Conservation (phyloP, 495 filamentous ascomycete species). For the Glonium stellatum region DNA sequence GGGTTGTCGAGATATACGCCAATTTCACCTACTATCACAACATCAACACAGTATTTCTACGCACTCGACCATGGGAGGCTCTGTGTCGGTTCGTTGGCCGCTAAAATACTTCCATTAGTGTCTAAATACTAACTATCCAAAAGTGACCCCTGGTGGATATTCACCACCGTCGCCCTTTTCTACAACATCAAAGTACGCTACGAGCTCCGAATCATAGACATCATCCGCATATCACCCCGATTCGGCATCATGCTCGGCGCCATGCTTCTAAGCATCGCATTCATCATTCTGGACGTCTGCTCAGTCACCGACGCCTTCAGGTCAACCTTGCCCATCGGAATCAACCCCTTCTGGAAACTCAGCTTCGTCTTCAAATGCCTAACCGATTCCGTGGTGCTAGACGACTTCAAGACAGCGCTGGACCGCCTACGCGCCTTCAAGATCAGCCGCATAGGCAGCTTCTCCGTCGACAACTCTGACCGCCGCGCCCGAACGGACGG, state of each 20-base stretch:
- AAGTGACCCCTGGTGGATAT: slow-evolving; percentile 59
- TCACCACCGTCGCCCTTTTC: slow-evolving; percentile 46
- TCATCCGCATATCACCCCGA: slow-evolving; percentile 47
- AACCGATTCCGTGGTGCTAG: slow-evolving; percentile 52
- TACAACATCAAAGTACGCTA: slow-evolving; percentile 50
- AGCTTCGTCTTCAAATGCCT: slow-evolving; percentile 55
- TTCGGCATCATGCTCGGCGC: slow-evolving; percentile 51
- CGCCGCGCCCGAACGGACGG: slow-evolving; percentile 13
- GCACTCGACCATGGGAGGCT: slow-evolving; percentile 48
- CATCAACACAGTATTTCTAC: slow-evolving; percentile 39
- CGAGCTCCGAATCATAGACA: slow-evolving; percentile 43
- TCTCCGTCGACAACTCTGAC: slow-evolving; percentile 22
- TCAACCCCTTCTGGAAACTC: slow-evolving; percentile 47
- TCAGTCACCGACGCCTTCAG: slow-evolving; percentile 32
- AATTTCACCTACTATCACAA: slow-evolving; percentile 37
- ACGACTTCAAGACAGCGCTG: slow-evolving; percentile 57
- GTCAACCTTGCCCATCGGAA: slow-evolving; percentile 29
- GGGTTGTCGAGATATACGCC: slow-evolving; percentile 37
- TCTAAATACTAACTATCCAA: neutral
- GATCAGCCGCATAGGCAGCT: slow-evolving; percentile 27
- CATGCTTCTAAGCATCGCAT: slow-evolving; percentile 49
- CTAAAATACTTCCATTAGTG: neutral
- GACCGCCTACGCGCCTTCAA: slow-evolving; percentile 36
- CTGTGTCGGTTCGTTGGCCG: slow-evolving; percentile 36
- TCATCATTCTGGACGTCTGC: slow-evolving; percentile 48